Evolutionary conservation across 306 rosid species (phyloP), one percentile per base, ranked within the genome.

Genomic region (Medicago lupulina): DNA sequence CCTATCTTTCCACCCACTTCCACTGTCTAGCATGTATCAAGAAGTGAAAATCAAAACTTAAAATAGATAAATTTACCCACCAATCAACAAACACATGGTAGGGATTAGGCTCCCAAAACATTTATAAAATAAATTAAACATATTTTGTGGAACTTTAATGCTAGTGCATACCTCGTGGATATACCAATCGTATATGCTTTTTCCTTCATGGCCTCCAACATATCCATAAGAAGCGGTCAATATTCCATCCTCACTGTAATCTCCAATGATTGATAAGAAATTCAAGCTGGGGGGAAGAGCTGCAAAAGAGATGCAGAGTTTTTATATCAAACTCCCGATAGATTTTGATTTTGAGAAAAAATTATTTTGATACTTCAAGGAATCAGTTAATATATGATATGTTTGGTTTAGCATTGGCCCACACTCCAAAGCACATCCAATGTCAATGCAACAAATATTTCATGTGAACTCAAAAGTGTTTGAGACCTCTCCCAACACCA

Each of bases 241-340:
- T 68, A 90, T 88, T 83, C 87, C 97, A 59, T 84, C 96, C 88
- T 95, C 99, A 39, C 78, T 51, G 85, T 87, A 92, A 64, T 95
- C 99, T 58, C 99, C 99, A 76, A 93, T 92, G 46, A 95, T 92
- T 12, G 97, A 90, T 80, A 95, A 86, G 89, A 95, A 95, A 91
- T 95, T 95, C 73, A 95, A 87, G 89, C 99, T 95, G 8, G 99
- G 99, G 36, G 98, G 98, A 84, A 95, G 96, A 67, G 97, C 99
- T 95, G 87, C 72, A 79, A 75, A 84, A 76, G 15, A 44, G 6
- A 15, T 11, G 73, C 79, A 84, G 12, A 61, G 62, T 54, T 61
- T 31, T 61, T 59, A 82, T 19, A 60, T 75, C 55, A 64, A 39
- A 15, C 62, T 43, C 21, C 62, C 47, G 34, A 49, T 36, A 64